Evolutionary conservation across 768 basidiomycete genomes (phyloP).

Genomic region (Cubamyces lactineus): DNA sequence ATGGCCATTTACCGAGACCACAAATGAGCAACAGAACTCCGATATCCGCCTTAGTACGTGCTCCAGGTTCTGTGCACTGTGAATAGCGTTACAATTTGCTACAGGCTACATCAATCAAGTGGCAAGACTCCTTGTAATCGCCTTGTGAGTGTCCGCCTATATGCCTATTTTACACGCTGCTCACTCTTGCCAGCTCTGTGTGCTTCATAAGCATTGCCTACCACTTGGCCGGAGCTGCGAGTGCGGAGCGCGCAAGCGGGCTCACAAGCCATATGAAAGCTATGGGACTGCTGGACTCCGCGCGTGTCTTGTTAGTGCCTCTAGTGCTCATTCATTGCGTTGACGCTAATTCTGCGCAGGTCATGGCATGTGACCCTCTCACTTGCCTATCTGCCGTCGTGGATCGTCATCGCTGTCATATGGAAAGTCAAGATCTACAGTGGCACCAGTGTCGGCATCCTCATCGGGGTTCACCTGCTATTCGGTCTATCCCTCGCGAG

Average conservation of each 20-base stretch:
- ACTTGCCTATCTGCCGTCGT: slow-evolving; percentile 71
- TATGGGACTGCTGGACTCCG: slow-evolving; percentile 78
- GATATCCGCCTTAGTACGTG: slow-evolving; percentile 57
- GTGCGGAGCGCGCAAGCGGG: slow-evolving; percentile 62
- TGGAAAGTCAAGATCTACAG: slow-evolving; percentile 71
- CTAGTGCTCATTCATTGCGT: neutral
- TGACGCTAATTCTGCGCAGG: slow-evolving; percentile 23
- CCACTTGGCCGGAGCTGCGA: slow-evolving; percentile 72
- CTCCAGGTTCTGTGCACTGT: no score
- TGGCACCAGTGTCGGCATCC: slow-evolving; percentile 56
- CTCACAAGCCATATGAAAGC: slow-evolving; percentile 76
- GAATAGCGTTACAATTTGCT: no score
- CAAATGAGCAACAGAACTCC: slow-evolving; percentile 61
- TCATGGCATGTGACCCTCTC: slow-evolving; percentile 72
- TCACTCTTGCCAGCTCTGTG: slow-evolving; percentile 51
- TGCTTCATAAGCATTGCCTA: slow-evolving; percentile 74
- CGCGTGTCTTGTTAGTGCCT: slow-evolving; percentile 56
- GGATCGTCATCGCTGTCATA: slow-evolving; percentile 63
- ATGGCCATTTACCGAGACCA: slow-evolving; percentile 71
- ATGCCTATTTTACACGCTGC: neutral
- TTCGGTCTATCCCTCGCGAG: slow-evolving; percentile 69
- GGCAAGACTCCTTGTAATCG: slow-evolving; percentile 61
- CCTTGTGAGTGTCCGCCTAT: slow-evolving; percentile 50
- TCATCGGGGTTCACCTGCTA: slow-evolving; percentile 66
- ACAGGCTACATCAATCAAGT: slow-evolving; percentile 66